phyloP scores from a whole-genome alignment of 1,284 basidiomycete species.

The Xerocomus nothofagi region DNA sequence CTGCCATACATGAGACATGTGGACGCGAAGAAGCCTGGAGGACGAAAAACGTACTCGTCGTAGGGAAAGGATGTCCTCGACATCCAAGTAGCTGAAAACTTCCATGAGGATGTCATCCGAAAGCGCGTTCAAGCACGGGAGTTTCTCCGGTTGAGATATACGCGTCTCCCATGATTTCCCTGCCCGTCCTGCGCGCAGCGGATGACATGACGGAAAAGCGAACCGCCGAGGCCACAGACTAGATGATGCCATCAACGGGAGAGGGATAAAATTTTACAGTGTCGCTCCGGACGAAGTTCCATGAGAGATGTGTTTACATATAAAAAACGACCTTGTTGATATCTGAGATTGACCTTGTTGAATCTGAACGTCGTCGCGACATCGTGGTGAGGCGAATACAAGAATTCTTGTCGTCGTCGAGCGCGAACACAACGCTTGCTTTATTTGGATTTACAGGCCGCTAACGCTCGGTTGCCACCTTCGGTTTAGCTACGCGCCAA shows the following conservation, averaged over 20 bases:
- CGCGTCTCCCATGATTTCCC: slow-evolving; percentile 30
- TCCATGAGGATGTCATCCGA: slow-evolving; percentile 48
- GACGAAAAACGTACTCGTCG: slow-evolving; percentile 43
- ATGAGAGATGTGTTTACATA: slow-evolving; percentile 20
- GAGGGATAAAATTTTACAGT: slow-evolving; percentile 2
- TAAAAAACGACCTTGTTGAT: slow-evolving; percentile 17
- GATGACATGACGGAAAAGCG: slow-evolving; percentile 17
- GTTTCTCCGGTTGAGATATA: slow-evolving; percentile 16
- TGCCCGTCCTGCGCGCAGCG: slow-evolving; percentile 10
- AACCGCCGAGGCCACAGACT: slow-evolving; percentile 26
- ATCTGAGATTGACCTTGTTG: slow-evolving; percentile 19
- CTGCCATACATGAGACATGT: slow-evolving; percentile 34
- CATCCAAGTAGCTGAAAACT: slow-evolving; percentile 46
- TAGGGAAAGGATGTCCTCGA: slow-evolving; percentile 57
- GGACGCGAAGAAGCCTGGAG: neutral
- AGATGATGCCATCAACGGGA: slow-evolving; percentile 28
- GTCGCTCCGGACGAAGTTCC: neutral
- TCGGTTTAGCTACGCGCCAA: neutral
- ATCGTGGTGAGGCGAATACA: slow-evolving; percentile 28
- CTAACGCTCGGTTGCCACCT: neutral
- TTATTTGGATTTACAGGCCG: neutral
- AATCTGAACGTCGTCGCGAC: slow-evolving; percentile 12
- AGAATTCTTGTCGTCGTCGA: slow-evolving; percentile 22
- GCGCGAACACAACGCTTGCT: slow-evolving; percentile 28
- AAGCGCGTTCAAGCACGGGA: slow-evolving; percentile 34